Percentiles rank a stretch among this genome's conserved stretches.
phyloP scores from a whole-genome alignment of 441 rosid species.

The Lepidium campestre region DNA sequence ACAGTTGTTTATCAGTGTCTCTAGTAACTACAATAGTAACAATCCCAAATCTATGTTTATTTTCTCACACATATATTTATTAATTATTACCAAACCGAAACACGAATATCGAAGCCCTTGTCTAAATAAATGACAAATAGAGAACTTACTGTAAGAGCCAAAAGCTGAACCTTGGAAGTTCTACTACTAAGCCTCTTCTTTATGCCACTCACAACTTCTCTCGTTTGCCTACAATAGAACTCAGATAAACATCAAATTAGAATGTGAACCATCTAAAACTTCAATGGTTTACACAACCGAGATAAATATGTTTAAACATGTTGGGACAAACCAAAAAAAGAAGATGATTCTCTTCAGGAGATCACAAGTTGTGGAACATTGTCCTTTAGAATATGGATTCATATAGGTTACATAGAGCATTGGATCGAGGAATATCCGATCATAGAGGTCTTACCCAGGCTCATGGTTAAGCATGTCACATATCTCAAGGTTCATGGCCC shows the following conservation, averaged over 20 bases:
- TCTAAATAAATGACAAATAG: too few species aligned
- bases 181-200: conserved; percentile 83
- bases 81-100: background rate
- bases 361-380: background rate
- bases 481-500: conserved; percentile 99
- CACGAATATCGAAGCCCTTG: background rate
- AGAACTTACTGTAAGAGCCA: conserved; percentile 79
- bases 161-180: conserved; percentile 91
- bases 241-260: conserved; percentile 12
- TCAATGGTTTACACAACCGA: background rate
- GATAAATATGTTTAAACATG: background rate
- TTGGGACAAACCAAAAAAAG: background rate
- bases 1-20: conserved; percentile 91
- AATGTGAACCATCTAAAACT: background rate
- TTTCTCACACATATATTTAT: background rate
- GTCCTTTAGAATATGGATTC: background rate
- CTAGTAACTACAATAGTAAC: conserved; percentile 61
- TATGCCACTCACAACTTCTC: conserved; percentile 91
- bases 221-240: conserved; percentile 67
- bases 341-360: background rate
- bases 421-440: background rate
- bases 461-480: conserved; percentile 93
- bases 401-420: background rate
- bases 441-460: conserved; percentile 55
- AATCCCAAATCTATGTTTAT: background rate